Evolutionary conservation across 192 early-diverging fungal species (phyloP), one percentile per base, ranked within the genome.

Genomic region (Rhizoclosmatium sp.): DNA sequence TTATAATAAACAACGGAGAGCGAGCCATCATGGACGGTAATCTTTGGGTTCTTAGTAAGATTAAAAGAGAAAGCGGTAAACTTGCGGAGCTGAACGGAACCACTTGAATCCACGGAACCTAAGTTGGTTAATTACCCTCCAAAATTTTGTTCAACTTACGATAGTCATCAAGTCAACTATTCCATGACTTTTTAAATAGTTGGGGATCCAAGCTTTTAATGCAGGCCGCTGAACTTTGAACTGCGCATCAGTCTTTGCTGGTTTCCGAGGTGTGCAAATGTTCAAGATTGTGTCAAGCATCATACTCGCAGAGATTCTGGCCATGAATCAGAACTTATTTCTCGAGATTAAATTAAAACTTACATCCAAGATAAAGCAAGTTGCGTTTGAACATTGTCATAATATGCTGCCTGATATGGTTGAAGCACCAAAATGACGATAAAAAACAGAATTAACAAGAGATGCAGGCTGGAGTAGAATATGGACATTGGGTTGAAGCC

Each of bases 111-210:
- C 67, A 69, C 4, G 67, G 67, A 1, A 69, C 23, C 67, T 69
- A 31, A 65, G 56, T 58, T 10, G n/a, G n/a, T n/a, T n/a, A n/a
- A n/a, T n/a, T n/a, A n/a, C n/a, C n/a, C n/a, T n/a, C n/a, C n/a
- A n/a, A n/a, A n/a, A n/a, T n/a, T n/a, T n/a, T n/a, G n/a, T n/a
- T n/a, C n/a, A n/a, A n/a, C n/a, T n/a, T 41, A 71, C 69, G 4
- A 71, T 58, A 14, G 69, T 56, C 0, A 71, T 71, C 3, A 71
- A 12, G 54, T 71, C 69, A 12, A 58, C 21, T 4, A 71, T 19
- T 12, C 49, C 31, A 46, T 71, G 48, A 4, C 19, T 4, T 56
- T 31, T 23, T 3, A 71, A 12, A 56, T 59, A 71, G 0, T 39
- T 14, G 0, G 41, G 48, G 0, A 56, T 4, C 69, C 69, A 71